A percentile compares a stretch with the other conserved stretches of the same genome.
Evolutionary conservation across 2,329 filamentous ascomycete species (phyloP).

Genomic region (Penicillium expansum): DNA sequence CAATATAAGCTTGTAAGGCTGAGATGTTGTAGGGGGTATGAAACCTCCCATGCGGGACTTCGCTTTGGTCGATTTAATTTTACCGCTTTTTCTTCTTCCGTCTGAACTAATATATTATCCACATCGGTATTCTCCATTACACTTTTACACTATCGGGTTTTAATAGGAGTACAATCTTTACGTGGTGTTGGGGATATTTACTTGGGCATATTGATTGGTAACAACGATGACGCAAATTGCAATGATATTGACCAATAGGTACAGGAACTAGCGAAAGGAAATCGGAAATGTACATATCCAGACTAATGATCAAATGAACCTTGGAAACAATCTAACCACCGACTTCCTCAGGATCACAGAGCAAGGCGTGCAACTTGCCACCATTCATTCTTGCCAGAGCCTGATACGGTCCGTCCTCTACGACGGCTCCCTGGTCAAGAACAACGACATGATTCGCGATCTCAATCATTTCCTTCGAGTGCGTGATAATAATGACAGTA

Average conservation of each 20-base stretch:
- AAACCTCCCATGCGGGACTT: neutral
- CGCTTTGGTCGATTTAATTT: neutral
- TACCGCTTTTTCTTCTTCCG: neutral
- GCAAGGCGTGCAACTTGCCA: constrained; percentile 47
- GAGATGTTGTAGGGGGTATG: neutral
- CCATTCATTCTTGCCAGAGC: constrained; percentile 52
- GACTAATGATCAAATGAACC: neutral
- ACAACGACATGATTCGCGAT: constrained; percentile 72
- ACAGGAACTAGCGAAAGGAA: neutral
- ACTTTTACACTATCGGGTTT: too few species aligned
- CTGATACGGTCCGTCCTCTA: constrained; percentile 68
- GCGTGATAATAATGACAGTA: constrained; percentile 78
- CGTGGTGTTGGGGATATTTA: neutral
- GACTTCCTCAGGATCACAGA: constrained; percentile 20
- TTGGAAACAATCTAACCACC: neutral
- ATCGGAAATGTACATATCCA: neutral
- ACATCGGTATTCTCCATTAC: neutral
- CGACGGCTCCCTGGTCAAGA: constrained; percentile 62
- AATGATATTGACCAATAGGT: neutral
- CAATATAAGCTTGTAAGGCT: neutral
- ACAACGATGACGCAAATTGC: neutral
- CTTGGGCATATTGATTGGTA: neutral
- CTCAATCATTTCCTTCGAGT: constrained; percentile 81
- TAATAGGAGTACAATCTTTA: too few species aligned
- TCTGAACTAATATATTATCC: neutral